phyloP scores from a whole-genome alignment of 441 rosid genomes.

The Pelargonium australe region DNA sequence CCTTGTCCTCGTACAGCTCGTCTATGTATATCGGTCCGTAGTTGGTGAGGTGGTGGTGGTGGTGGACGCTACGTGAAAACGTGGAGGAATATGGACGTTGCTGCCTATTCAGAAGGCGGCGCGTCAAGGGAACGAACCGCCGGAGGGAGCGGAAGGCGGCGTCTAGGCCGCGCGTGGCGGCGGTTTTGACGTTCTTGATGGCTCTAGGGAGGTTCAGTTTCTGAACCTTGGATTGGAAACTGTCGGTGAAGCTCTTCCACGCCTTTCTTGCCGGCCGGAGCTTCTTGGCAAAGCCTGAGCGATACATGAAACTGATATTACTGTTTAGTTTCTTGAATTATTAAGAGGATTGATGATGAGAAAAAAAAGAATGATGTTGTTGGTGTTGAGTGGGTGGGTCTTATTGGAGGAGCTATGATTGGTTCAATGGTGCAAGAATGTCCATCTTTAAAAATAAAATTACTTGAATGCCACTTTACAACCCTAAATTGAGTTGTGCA shows the following conservation, averaged over 20 bases:
- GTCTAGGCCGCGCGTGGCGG: constrained; percentile 31
- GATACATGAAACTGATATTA: too few species aligned
- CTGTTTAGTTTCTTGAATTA: too few species aligned
- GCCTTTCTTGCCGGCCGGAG: constrained; percentile 49
- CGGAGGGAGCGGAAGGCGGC: constrained; percentile 16
- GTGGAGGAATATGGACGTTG: not conserved
- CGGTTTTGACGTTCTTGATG: constrained; percentile 27
- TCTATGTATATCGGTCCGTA: constrained; percentile 38
- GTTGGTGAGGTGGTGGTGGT: constrained; percentile 22
- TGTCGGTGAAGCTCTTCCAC: constrained; percentile 42
- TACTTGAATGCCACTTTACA: constrained; percentile 20
- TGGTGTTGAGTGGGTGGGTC: too few species aligned
- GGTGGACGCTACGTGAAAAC: constrained; percentile 15
- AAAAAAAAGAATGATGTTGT: too few species aligned
- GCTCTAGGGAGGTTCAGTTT: constrained; percentile 30
- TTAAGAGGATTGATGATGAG: too few species aligned
- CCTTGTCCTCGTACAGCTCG: constrained; percentile 24
- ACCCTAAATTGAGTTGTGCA: constrained; percentile 4
- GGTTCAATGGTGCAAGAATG: constrained; percentile 9
- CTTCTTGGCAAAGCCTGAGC: constrained; percentile 33
- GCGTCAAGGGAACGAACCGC: not conserved
- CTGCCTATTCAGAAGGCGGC: too few species aligned
- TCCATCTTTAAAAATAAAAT: constrained; percentile 3
- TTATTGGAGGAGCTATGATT: not conserved
- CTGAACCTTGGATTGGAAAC: constrained; percentile 39